A percentile compares a stretch with the other conserved stretches of the same genome.
phyloP scores from a whole-genome alignment of 371 early-diverging fungal genomes.

The Rozella allomycis region DNA sequence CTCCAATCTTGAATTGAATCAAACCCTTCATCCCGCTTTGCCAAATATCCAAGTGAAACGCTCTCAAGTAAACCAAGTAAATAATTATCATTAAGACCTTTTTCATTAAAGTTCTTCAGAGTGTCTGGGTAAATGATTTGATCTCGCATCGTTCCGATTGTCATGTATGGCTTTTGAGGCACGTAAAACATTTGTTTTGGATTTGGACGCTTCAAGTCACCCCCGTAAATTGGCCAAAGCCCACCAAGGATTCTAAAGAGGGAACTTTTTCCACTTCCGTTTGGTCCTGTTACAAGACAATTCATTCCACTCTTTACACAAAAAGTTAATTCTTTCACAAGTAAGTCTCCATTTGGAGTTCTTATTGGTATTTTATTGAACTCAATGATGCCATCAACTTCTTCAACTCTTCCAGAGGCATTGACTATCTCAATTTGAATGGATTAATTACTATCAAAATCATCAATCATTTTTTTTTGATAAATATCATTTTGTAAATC shows the following conservation, averaged over 20 bases:
- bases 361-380: constrained; percentile 72
- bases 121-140: constrained; percentile 27
- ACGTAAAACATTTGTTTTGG: neutral
- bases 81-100: constrained; percentile 17
- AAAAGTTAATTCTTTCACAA: constrained; percentile 56
- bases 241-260: constrained; percentile 1
- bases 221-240: constrained; percentile 1
- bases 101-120: constrained; percentile 9
- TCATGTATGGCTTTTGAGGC: constrained; percentile 1
- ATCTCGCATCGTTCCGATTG: constrained; percentile 1
- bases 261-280: constrained; percentile 1
- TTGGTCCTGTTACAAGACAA: constrained; percentile 1
- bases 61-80: constrained; percentile 13
- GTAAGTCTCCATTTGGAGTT: constrained; percentile 71
- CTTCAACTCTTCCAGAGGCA: constrained; percentile 1
- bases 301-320: constrained; percentile 32
- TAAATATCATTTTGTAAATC: constrained; percentile 1
- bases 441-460: neutral
- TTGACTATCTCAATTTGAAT: neutral
- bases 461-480: neutral
- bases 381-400: constrained; percentile 39
- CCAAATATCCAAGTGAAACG: constrained; percentile 17
- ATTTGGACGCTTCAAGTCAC: neutral
- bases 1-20: constrained; percentile 30
- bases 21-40: constrained; percentile 20